phyloP scores from a whole-genome alignment of 306 rosid genomes.

The Malus fusca region DNA sequence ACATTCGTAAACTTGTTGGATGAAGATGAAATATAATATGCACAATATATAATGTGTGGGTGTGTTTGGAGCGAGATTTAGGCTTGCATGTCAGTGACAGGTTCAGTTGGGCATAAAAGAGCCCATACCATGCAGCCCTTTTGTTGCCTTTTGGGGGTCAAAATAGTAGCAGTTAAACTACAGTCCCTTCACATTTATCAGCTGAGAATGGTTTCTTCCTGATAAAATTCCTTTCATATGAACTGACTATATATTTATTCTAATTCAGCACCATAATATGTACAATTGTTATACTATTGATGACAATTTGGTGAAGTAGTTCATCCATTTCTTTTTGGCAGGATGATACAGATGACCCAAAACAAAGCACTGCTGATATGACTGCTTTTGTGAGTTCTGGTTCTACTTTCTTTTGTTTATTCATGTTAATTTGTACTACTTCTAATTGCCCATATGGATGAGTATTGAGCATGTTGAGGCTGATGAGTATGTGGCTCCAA shows the following conservation, averaged over 20 bases:
- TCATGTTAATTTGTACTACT: not conserved
- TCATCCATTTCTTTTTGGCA: constrained; percentile 16
- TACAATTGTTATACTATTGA: not conserved
- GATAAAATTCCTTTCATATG: not conserved
- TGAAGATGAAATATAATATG: not conserved
- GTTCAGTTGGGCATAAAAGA: not conserved
- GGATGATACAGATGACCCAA: constrained; percentile 42
- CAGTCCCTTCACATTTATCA: not conserved
- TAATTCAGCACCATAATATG: not conserved
- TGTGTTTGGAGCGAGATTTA: not conserved
- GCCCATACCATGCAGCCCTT: not conserved
- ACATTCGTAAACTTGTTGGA: not conserved
- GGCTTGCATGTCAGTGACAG: not conserved
- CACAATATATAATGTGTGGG: not conserved
- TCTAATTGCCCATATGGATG: not conserved
- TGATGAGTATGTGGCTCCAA: not conserved
- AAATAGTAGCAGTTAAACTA: not conserved
- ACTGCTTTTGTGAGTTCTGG: constrained; percentile 38
- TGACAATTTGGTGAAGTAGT: not conserved
- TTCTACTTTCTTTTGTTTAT: not conserved
- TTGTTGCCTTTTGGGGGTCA: not conserved
- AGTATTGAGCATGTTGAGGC: not conserved
- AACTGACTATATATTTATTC: not conserved
- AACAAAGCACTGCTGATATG: constrained; percentile 46
- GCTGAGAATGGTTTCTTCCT: not conserved